Base-by-base conservation (phyloP, 441 rosid genomes). In the Populus hybrid region DNA sequence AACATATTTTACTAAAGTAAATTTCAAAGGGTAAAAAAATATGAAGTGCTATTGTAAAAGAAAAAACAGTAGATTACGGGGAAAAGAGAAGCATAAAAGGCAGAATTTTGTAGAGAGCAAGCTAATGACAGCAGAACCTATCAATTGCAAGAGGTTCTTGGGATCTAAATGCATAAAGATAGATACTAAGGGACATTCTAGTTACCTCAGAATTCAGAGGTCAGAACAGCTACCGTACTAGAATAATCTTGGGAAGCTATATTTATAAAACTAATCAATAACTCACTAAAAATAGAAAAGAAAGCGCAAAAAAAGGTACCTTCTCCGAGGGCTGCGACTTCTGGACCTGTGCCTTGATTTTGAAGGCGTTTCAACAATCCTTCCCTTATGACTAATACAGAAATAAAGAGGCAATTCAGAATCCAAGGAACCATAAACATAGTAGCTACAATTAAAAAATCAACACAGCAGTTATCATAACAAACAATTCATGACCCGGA, bases 261-360 rank as follows among this genome's bases (percentile, higher is more conserved):
- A 53, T 53, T 53, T 16, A 53, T 53, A 53, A 18, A 53, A 16
- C 61, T 53, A 53, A 53, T 53, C n/a, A 6, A 53, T 5, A 16
- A 16, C 61, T 53, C 61, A 1, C 8, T 16, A 2, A 53, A 0
- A 53, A 53, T 0, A 53, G 7, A 33, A 35, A 74, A 10, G 10
- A 29, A 64, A 4, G 9, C 9, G 28, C 6, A 35, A 14, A 33
- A 59, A 38, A 5, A 9, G 0, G 70, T 79, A 86, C 91, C 87
- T 87, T 75, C 68, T 84, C 18, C 87, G 82, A 72, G 94, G 94
- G 76, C 94, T 90, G 75, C 88, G 88, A 68, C 94, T 90, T 74
- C 89, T 83, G n/a, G 93, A 90, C 80, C 82, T 77, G 79, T 84
- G 0, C 75, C 80, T 86, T 31, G 89, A 82, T 76, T 78, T 87